These are phyloP conservation scores for Xylariaceae sp. DNA, from an alignment of 2,329 filamentous ascomycete genomes.

Conservation along the genomic window DNA sequence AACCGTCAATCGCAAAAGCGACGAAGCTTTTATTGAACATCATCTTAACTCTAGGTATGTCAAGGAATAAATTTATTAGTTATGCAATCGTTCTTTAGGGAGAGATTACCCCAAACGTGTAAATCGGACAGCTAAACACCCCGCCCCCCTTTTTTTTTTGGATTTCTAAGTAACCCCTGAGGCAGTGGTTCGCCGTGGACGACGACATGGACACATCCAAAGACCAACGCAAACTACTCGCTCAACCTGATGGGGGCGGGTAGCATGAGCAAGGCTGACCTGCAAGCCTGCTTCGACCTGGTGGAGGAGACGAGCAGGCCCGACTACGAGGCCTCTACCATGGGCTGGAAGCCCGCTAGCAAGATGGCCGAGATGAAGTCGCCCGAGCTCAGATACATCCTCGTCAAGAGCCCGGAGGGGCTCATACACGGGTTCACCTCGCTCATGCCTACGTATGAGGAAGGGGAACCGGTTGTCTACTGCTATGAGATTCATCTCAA, in stretches of 20 bases:
- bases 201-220: conserved; percentile 49
- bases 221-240: conserved; percentile 35
- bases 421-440: conserved; percentile 53
- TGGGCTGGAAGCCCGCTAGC: conserved; percentile 55
- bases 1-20: conserved; percentile 40
- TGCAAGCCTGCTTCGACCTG: conserved; percentile 49
- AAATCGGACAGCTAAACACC: no score
- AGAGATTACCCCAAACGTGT: no score
- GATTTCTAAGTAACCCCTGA: neutral
- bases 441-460: conserved; percentile 68
- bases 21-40: conserved; percentile 43
- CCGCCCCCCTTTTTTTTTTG: no score
- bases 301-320: conserved; percentile 58
- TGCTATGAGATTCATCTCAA: conserved; percentile 73
- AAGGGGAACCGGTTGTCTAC: conserved; percentile 62
- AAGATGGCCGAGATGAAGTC: conserved; percentile 67
- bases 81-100: no score
- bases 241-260: conserved; percentile 39
- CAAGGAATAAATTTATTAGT: no score
- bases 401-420: conserved; percentile 42
- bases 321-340: conserved; percentile 58
- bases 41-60: conserved; percentile 46
- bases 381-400: conserved; percentile 60
- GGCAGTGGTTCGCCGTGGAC: conserved; percentile 21
- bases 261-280: conserved; percentile 38